A percentile compares a stretch with the other conserved stretches of the same genome.
phyloP scores from a whole-genome alignment of 345 rosid species.

The Iberis pinnata region DNA sequence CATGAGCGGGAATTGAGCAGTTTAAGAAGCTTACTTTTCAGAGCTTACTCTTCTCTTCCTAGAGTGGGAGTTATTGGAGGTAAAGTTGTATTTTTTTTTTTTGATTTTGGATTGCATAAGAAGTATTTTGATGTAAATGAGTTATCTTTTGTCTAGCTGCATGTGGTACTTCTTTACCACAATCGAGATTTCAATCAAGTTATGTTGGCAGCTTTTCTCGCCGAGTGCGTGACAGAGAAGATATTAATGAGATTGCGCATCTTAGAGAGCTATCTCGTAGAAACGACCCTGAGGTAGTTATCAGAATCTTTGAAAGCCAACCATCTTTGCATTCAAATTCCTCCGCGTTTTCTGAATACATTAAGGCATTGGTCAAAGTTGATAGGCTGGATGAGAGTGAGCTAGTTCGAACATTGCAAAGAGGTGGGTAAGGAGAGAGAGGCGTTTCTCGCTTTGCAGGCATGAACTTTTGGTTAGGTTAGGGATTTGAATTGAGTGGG shows the following conservation, averaged over 20 bases:
- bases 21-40: constrained; percentile 35
- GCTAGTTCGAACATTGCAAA: constrained; percentile 68
- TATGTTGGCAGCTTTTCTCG: constrained; percentile 75
- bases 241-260: constrained; percentile 56
- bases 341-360: constrained; percentile 69
- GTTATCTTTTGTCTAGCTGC: constrained; percentile 1
- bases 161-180: constrained; percentile 20
- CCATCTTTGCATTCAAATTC: constrained; percentile 61
- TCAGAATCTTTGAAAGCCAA: constrained; percentile 70
- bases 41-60: constrained; percentile 37
- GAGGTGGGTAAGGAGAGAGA: constrained; percentile 44
- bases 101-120: background rate
- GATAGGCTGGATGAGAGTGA: constrained; percentile 82
- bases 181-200: constrained; percentile 52
- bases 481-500: background rate
- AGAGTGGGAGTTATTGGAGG: constrained; percentile 41
- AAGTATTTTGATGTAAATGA: constrained; percentile 1
- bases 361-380: constrained; percentile 83
- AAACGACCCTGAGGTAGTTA: constrained; percentile 86
- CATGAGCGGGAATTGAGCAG: constrained; percentile 41
- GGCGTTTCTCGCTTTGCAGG: background rate
- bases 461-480: background rate
- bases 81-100: constrained; percentile 13
- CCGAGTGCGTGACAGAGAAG: constrained; percentile 64
- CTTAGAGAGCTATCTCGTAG: constrained; percentile 65